Evolutionary conservation across 768 basidiomycete genomes (phyloP), one percentile per base, ranked within the genome.

Genomic region (Gloeophyllum trabeum): DNA sequence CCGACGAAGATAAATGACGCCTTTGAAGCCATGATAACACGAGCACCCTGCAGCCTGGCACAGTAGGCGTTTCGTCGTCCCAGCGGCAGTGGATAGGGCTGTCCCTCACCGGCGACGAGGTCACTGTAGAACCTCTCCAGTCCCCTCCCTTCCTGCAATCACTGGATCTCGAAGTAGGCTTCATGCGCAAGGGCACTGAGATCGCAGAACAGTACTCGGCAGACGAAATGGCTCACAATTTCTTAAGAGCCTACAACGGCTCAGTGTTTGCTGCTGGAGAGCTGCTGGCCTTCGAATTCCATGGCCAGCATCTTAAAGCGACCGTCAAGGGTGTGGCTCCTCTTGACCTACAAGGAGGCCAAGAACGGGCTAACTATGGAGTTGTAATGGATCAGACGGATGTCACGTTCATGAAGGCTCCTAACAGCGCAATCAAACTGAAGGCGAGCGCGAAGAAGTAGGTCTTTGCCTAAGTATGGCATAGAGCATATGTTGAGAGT

Each of bases 311-410:
- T 46, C 61, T 97, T 50, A 89, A 81, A 55, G 81, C 75, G 2
- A 60, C 57, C 12, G 71, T 97, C 44, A 79, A 73, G 46, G 68
- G 73, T 12, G 46, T 90, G 23, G 66, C 67, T 6, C 57, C 71
- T 5, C 52, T 82, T 39, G 87, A 84, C 36, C 65, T 84, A 32
- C 69, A 79, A 16, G 73, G 72, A 45, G 80, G 81, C 62, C 58
- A 71, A 46, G 60, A 70, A 47, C 62, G 69, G 28, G 47, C 55
- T 39, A 46, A 61, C 46, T 75, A 76, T 46, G 93, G 92, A 14
- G 73, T 97, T 23, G 46, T 93, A 35, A 91, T 93, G 75, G 81
- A 84, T 45, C 84, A 84, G 59, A 94, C 91, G n/a, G 92, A 96
- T 49, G 66, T 98, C 23, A 87, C 78, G 2, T 76, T 96, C 60